Evolutionary conservation across 371 early-diverging fungal species (phyloP).

Genomic region (Rozella allomycis): DNA sequence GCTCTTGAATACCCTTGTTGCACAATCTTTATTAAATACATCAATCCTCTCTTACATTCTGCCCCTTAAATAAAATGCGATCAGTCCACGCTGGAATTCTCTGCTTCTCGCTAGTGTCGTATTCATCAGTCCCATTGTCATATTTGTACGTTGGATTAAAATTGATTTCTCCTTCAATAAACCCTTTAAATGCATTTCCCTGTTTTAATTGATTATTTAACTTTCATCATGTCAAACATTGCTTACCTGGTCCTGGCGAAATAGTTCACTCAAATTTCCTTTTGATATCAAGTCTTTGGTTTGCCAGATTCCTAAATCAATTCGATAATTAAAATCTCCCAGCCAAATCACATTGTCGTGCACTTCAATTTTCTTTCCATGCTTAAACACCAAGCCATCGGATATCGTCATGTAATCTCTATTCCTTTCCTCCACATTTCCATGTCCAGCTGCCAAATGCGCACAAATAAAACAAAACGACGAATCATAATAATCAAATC

Average conservation of each 20-base stretch:
- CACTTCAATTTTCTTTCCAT: conserved; percentile 39
- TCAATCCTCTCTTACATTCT: too few species aligned
- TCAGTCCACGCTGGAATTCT: conserved; percentile 80
- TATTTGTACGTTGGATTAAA: conserved; percentile 89
- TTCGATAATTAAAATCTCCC: conserved; percentile 76
- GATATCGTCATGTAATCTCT: conserved; percentile 57
- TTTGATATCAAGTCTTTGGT: conserved; percentile 2
- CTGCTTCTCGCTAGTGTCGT: conserved; percentile 70
- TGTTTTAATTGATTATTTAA: conserved; percentile 20
- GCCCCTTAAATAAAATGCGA: conserved; percentile 41
- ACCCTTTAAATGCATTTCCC: conserved; percentile 42
- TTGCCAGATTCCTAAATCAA: conserved; percentile 32
- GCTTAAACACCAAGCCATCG: conserved; percentile 41
- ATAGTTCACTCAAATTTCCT: conserved; percentile 5
- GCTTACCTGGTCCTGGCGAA: conserved; percentile 4
- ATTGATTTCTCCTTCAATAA: conserved; percentile 46
- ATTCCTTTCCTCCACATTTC: conserved; percentile 57
- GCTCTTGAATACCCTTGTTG: background rate
- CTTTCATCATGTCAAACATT: conserved; percentile 3
- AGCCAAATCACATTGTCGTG: conserved; percentile 64
- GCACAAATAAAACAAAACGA: conserved; percentile 67
- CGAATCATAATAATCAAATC: conserved; percentile 65
- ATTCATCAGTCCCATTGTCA: conserved; percentile 50
- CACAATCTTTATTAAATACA: too few species aligned
- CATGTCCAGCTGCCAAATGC: conserved; percentile 71